Conservation (phyloP, 148 eudicot genomes). For the Suaeda aralocaspica region DNA sequence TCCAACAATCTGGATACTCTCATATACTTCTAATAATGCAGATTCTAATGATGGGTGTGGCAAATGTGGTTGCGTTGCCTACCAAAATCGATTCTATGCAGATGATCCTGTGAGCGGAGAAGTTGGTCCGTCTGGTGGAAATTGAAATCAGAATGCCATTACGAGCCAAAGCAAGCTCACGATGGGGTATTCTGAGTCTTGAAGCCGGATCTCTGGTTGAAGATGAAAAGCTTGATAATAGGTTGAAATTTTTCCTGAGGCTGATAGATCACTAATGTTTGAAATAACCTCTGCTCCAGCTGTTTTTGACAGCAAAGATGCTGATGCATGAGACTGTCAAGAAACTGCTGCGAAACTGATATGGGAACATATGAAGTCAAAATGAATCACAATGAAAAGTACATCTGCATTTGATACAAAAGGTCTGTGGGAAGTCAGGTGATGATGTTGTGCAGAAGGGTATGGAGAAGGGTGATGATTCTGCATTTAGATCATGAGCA, state of each 20-base stretch:
- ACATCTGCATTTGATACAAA: constrained; percentile 16
- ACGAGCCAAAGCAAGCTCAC: constrained; percentile 22
- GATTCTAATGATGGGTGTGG: constrained; percentile 25
- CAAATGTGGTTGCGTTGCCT: constrained; percentile 25
- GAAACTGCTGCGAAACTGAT: constrained; percentile 26
- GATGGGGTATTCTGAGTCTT: constrained; percentile 25
- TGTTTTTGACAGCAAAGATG: constrained; percentile 25
- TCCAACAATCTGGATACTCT: constrained; percentile 25
- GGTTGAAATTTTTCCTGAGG: constrained; percentile 21
- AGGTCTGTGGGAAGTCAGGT: constrained; percentile 28
- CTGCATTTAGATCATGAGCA: constrained; percentile 16
- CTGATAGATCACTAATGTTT: constrained; percentile 23
- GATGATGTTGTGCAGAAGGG: constrained; percentile 27
- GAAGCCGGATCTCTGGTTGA: constrained; percentile 26
- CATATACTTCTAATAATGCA: constrained; percentile 20
- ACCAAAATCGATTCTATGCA: constrained; percentile 25
- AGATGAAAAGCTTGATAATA: constrained; percentile 22
- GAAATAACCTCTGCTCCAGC: constrained; percentile 29
- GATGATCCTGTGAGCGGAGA: constrained; percentile 31
- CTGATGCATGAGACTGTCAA: constrained; percentile 27
- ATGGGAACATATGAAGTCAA: constrained; percentile 20
- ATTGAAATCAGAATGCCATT: constrained; percentile 15
- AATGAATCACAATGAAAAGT: constrained; percentile 12
- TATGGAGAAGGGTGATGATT: constrained; percentile 25
- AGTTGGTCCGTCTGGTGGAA: constrained; percentile 24